Evolutionary conservation across 768 basidiomycete species (phyloP).

Genomic region (Serpula lacrymans): DNA sequence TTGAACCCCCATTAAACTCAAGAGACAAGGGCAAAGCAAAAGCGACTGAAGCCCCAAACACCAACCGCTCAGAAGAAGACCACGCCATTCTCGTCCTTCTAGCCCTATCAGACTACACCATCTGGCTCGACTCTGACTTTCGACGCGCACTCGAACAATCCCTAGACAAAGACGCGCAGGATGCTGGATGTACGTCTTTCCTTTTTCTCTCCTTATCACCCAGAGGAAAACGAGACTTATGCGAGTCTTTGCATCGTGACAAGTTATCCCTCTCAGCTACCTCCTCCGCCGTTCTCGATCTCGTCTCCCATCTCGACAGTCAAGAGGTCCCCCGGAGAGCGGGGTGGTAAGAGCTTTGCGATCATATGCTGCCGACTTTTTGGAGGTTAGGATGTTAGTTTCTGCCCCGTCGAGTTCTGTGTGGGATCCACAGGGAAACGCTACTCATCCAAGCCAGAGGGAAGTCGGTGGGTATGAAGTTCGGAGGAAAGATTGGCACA

Average conservation of each 20-base stretch:
- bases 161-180: conserved; percentile 14
- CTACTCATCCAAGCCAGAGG: conserved; percentile 26
- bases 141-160: conserved; percentile 42
- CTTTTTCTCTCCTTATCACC: conserved; percentile 1
- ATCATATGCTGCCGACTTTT: conserved; percentile 35
- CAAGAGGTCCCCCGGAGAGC: too few species aligned
- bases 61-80: conserved; percentile 38
- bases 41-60: conserved; percentile 8
- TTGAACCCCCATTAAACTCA: too few species aligned
- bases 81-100: conserved; percentile 49
- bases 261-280: conserved; percentile 60
- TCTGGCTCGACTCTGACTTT: conserved; percentile 63
- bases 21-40: conserved; percentile 24
- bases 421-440: conserved; percentile 33
- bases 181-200: conserved; percentile 48
- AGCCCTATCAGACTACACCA: conserved; percentile 65
- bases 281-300: conserved; percentile 40
- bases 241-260: too few species aligned
- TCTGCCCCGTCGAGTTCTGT: conserved; percentile 36
- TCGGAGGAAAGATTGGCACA: conserved; percentile 47
- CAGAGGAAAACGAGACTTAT: conserved; percentile 9
- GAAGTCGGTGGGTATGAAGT: conserved; percentile 62
- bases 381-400: conserved; percentile 65
- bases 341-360: conserved; percentile 59
- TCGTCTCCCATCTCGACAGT: conserved; percentile 25